Evolutionary conservation across 139 green algal genomes (phyloP).

Genomic region (Chlamydomonas sp.): DNA sequence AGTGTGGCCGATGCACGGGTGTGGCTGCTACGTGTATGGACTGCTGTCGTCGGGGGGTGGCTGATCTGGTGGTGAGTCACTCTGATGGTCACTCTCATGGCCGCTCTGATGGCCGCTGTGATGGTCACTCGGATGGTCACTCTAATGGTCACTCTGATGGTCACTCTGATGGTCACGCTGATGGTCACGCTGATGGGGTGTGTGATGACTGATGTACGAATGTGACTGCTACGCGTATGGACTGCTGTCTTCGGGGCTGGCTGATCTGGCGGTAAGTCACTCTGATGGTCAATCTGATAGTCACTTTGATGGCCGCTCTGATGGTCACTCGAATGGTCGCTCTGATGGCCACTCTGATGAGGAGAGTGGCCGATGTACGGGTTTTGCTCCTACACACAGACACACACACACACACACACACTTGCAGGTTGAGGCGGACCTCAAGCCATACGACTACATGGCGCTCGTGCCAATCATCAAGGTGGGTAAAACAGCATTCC

Average conservation of each 20-base stretch:
- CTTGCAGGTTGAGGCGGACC: constrained; percentile 86
- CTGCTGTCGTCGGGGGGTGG: constrained; percentile 80
- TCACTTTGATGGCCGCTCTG: too few species aligned
- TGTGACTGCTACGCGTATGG: constrained; percentile 99
- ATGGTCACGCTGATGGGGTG: too few species aligned
- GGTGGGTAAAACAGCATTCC: constrained; percentile 20
- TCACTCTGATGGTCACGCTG: constrained; percentile 81
- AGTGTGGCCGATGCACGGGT: constrained; percentile 79
- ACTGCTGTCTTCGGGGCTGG: constrained; percentile 75
- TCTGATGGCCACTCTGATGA: too few species aligned
- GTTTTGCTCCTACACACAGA: constrained; percentile 95
- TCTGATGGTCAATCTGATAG: too few species aligned
- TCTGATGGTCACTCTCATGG: too few species aligned
- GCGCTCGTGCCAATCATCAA: constrained; percentile 88
- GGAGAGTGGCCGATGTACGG: constrained; percentile 75
- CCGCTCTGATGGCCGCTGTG: too few species aligned
- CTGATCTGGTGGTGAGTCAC: constrained; percentile 85
- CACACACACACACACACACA: too few species aligned
- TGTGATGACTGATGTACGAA: constrained; percentile 90
- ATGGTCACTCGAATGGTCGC: too few species aligned
- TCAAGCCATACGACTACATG: constrained; percentile 98
- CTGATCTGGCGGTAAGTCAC: constrained; percentile 85
- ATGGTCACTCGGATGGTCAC: too few species aligned
- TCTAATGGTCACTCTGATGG: too few species aligned
- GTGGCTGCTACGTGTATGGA: constrained; percentile 98